phyloP scores from a whole-genome alignment of 208 protist species.

The Strigomonas galati region DNA sequence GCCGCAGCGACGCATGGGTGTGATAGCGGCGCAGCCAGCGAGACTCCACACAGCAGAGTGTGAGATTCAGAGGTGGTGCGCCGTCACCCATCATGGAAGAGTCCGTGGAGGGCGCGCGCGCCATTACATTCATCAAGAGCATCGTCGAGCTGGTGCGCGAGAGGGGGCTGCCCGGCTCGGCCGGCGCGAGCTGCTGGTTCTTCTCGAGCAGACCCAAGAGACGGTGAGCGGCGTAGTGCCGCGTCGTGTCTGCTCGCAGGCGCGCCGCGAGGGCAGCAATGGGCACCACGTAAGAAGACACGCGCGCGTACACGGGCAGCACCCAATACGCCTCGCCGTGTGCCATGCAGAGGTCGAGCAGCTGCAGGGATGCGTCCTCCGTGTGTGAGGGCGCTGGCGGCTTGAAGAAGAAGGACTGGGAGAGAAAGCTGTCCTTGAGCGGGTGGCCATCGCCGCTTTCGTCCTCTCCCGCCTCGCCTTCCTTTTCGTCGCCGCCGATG shows the following conservation, averaged over 20 bases:
- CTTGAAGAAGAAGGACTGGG: constrained; percentile 13
- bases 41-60: constrained; percentile 47
- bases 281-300: constrained; percentile 14
- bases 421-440: constrained; percentile 6
- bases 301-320: constrained; percentile 20
- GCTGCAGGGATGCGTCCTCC: constrained; percentile 26
- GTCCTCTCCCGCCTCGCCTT: constrained; percentile 14
- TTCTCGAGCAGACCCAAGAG: constrained; percentile 9
- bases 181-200: not conserved
- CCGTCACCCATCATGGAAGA: not conserved
- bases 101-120: not conserved
- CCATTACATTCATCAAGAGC: not conserved
- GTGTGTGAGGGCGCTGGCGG: not conserved
- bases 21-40: constrained; percentile 74
- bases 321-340: constrained; percentile 39
- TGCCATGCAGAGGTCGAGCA: constrained; percentile 31
- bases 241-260: constrained; percentile 14
- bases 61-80: not conserved
- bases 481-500: constrained; percentile 5
- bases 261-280: constrained; percentile 7
- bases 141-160: not conserved
- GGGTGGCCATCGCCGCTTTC: not conserved
- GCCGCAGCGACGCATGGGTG: constrained; percentile 55
- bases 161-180: not conserved
- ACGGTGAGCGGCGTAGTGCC: constrained; percentile 15